These are phyloP conservation scores for Suillus bovinus DNA, from an alignment of 768 basidiomycete species.

Conservation along the genomic window DNA sequence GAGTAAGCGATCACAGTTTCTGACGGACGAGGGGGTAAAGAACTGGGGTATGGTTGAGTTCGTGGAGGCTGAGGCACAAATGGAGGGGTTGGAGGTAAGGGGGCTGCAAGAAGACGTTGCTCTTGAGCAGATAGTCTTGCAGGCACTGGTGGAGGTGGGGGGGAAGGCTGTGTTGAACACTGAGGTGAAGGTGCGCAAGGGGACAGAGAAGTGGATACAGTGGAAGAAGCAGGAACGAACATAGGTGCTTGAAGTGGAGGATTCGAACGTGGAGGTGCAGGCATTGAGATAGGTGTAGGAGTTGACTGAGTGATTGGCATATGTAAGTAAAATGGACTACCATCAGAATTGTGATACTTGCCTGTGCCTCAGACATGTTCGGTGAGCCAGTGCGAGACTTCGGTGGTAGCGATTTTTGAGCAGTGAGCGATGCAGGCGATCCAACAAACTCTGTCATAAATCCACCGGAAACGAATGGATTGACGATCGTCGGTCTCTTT, in stretches of 20 bases:
- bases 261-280: neutral
- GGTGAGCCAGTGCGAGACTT: constrained; percentile 14
- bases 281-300: neutral
- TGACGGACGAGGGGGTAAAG: constrained; percentile 21
- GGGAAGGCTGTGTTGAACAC: constrained; percentile 14
- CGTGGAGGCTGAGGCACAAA: constrained; percentile 17
- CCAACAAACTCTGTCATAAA: constrained; percentile 47
- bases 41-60: constrained; percentile 7
- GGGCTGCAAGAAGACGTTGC: constrained; percentile 4
- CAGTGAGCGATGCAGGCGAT: constrained; percentile 22
- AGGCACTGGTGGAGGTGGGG: constrained; percentile 8
- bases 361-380: constrained; percentile 8
- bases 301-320: constrained; percentile 1
- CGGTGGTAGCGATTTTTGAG: constrained; percentile 13
- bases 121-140: constrained; percentile 17
- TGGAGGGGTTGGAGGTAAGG: constrained; percentile 13
- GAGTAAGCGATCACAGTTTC: constrained; percentile 16
- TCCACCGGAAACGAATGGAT: constrained; percentile 54
- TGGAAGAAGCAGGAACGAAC: constrained; percentile 6
- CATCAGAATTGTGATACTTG: neutral
- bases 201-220: neutral
- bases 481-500: constrained; percentile 29
- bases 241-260: constrained; percentile 23
- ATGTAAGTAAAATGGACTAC: neutral
- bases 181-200: neutral